Percentiles rank a stretch among this genome's conserved stretches.
phyloP scores from a whole-genome alignment of 345 rosid species.

The Triadica sebifera region DNA sequence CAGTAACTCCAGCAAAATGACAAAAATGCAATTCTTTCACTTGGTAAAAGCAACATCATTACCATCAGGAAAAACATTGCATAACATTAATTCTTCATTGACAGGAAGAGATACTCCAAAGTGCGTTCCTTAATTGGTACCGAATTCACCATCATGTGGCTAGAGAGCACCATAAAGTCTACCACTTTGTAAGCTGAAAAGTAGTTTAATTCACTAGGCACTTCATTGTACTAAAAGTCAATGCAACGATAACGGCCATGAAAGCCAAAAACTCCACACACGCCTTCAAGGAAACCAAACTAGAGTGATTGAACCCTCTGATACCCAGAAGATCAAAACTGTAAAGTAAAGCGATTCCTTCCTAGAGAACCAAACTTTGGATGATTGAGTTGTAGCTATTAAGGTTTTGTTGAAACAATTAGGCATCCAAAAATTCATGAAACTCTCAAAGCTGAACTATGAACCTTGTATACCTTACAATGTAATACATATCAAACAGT shows the following conservation, averaged over 20 bases:
- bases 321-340: background rate
- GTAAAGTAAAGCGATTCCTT: background rate
- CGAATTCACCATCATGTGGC: too few relatives aligned
- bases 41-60: background rate
- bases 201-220: background rate
- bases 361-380: background rate
- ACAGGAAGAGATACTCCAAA: too few relatives aligned
- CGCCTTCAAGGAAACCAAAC: background rate
- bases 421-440: background rate
- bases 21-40: background rate
- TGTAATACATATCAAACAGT: too few relatives aligned
- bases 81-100: too few relatives aligned
- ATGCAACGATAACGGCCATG: background rate
- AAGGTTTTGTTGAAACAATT: background rate
- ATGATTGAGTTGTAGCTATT: background rate
- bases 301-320: background rate
- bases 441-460: background rate
- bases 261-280: background rate
- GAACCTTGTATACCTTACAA: background rate
- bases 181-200: too few relatives aligned
- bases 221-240: background rate
- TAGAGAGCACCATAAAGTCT: too few relatives aligned
- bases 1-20: background rate
- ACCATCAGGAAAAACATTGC: background rate
- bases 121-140: too few relatives aligned